Base-by-base conservation (phyloP, 768 basidiomycete genomes). In the Tulasnella sp. region DNA sequence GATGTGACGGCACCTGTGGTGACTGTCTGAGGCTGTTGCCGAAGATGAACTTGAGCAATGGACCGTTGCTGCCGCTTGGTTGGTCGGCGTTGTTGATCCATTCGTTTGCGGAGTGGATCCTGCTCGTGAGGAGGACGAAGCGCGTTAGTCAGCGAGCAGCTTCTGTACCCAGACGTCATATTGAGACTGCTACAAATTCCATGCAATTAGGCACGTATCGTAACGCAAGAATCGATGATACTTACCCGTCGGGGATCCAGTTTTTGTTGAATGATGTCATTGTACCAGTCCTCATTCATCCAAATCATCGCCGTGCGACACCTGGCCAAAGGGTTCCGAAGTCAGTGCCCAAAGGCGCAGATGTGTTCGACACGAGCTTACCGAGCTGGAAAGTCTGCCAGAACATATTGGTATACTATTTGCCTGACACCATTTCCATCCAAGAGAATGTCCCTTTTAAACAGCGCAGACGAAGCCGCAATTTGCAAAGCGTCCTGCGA, bases 241-340 rank as follows among this genome's bases (percentile, higher is more conserved):
- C 82, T 34, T 79, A 93, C 92, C 90, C 90, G 90, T 73, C 84
- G 81, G 7, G 83, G 81, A 76, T 87, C 86, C 73, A 82, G 79
- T 44, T 80, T 81, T 1, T 79, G 79, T 75, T 86, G 85, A 81
- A 92, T 85, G 78, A 85, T 88, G 77, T 93, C 93, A 75, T 95
- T 95, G 77, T 94, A 96, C 97, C 97, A 99, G 80, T 99, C 97
- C 80, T 99, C 97, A 78, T 98, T 98, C 87, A 99, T 91, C 97
- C 97, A 99, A n/a, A 91, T 85, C 1, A 90, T 90, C 12, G 96
- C 97, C 19, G 98, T 86, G 65, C 90, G 91, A 75, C 92, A 83
- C 77, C 97, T 97, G 75, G 19, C 17, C 17, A 59, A 77, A 6
- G 76, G 72, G 17, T 32, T 19, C 70, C 44, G 35, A 71, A 35